Percentiles rank a stretch among this genome's conserved stretches.
Conservation (phyloP, 2,329 filamentous ascomycete genomes). For the Myriosclerotinia curreyana region DNA sequence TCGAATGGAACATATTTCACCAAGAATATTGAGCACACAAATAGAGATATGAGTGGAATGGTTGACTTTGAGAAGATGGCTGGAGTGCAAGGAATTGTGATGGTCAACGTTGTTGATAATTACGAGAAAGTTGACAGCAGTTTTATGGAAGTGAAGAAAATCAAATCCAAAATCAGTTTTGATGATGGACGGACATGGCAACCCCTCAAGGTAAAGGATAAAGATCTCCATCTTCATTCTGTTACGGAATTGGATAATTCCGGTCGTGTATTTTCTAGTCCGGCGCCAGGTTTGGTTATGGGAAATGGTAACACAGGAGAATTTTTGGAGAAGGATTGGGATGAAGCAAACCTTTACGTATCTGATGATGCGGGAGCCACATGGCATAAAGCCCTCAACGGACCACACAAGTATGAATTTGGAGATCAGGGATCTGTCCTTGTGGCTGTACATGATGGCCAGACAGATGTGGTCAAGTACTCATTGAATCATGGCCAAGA, state of each 20-base stretch:
- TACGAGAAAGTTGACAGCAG: conserved; percentile 67
- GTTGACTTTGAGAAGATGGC: conserved; percentile 96
- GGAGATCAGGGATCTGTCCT: conserved; percentile 89
- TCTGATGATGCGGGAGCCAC: conserved; percentile 87
- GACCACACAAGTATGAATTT: conserved; percentile 93
- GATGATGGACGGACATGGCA: conserved; percentile 90
- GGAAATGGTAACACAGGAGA: conserved; percentile 88
- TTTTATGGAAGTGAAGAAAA: conserved; percentile 55
- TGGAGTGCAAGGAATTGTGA: conserved; percentile 85
- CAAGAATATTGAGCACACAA: conserved; percentile 86
- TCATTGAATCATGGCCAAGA: conserved; percentile 86
- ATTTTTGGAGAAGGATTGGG: conserved; percentile 60
- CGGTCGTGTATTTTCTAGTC: conserved; percentile 88
- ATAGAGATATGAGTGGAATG: conserved; percentile 69
- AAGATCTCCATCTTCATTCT: conserved; percentile 82
- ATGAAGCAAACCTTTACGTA: conserved; percentile 76
- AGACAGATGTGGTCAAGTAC: conserved; percentile 64
- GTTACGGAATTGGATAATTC: conserved; percentile 80
- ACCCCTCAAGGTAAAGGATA: conserved; percentile 61
- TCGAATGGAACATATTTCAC: conserved; percentile 97
- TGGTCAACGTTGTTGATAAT: conserved; percentile 88
- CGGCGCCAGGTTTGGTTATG: conserved; percentile 90
- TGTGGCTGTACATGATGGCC: conserved; percentile 69
- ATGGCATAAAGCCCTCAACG: conserved; percentile 72
- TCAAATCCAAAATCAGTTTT: conserved; percentile 84